Base-by-base conservation (phyloP, 352 stramenopile species). In the Discostella stelligera region DNA sequence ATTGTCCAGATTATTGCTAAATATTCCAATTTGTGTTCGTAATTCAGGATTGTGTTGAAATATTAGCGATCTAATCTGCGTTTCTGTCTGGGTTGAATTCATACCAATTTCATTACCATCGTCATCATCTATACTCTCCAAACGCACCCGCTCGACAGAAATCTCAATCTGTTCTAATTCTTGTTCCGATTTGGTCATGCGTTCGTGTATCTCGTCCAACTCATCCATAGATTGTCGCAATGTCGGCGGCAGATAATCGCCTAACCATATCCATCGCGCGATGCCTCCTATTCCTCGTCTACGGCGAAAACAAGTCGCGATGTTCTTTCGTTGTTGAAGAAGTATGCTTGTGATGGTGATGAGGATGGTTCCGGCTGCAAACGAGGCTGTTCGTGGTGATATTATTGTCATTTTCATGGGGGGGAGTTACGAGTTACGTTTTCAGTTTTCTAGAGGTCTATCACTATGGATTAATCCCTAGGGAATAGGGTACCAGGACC, bases 101-200 rank as follows among this genome's bases (percentile, higher is more conserved):
- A 1, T 72, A 37, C 4, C 52, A 39, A 56, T 27, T 0, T 65
- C 54, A 46, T 53, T 16, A 14, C 53, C 20, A 20, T 32, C 14
- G 1, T 61, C 23, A n/a, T 62, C 21, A 50, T 84, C 77, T 3
- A 84, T 70, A 55, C 77, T 80, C 13, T 84, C 77, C 54, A 84
- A 56, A 53, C 59, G 16, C 32, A 56, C 32, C 55, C 70, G 73
- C 41, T 79, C 70, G 18, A 84, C 39, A 23, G 79, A 63, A 39
- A 77, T 67, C 39, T 84, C 77, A 65, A 84, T 84, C 13, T 74
- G 39, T 23, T 84, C 77, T 37, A 84, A 73, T 66, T 80, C 58
- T 3, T 44, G 21, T 32, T 71, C 70, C 7, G 65, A 69, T 49
- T 73, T 64, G 23, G 2, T 41, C 70, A 84, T 77, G 18, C 55